Evolutionary conservation across 495 filamentous ascomycete genomes (phyloP), one percentile per base, ranked within the genome.

Genomic region (Penicillium daleae): DNA sequence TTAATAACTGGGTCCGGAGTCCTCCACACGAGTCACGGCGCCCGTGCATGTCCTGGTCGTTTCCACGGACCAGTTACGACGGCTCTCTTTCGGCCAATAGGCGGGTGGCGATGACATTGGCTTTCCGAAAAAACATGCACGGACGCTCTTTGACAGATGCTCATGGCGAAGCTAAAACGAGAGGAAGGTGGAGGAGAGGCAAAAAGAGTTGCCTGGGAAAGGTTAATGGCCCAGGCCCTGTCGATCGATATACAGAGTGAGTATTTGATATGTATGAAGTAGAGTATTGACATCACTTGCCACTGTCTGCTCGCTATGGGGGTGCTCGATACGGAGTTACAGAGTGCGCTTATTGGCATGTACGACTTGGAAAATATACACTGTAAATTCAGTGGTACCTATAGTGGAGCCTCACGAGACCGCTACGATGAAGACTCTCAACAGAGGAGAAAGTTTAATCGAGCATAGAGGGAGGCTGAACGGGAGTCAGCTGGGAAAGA

Each of bases 1-100:
- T 35, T 42, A 50, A 61, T 54, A 35, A 54, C 29, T 54, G 31
- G 51, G 51, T 54, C 29, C 27, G n/a, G 31, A 59, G 56, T 17
- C 50, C 58, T 61, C 59, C 59, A 61, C 59, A 61, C 57, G 32
- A 59, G 56, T 49, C 32, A 49, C 44, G 21, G n/a, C 37, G 21
- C 35, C 46, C 33, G 29, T 59, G 40, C 51, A 35, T 26, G 13
- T 35, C 46, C 35, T 60, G 44, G 48, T 50, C 46, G 46, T 37
- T 54, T 61, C 59, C 48, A 61, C 15, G 48, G 57, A 27, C 44
- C 32, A 15, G 44, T 21, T 24, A 19, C 35, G 44, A 48, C 26
- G 10, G 6, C 17, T 21, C 27, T 19, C 59, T 42, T 61, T 61
- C 50, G 39, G 32, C 59, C 59, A 61, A 61, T 61, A 33, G 51